Conservation (phyloP, 768 basidiomycete genomes). For the Amanita rubescens region DNA sequence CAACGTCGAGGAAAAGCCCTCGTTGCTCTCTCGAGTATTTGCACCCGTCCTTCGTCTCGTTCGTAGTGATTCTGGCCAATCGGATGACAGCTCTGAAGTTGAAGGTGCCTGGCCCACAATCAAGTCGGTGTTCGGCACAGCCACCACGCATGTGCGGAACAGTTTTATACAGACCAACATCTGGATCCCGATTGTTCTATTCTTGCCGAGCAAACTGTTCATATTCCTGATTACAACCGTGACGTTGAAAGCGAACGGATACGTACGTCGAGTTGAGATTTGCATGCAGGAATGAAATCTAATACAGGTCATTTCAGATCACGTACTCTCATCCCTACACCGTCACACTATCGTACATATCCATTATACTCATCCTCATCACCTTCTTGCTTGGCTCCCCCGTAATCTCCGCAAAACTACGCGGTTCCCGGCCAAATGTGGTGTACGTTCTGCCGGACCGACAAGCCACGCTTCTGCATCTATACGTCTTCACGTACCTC, state of each 20-base stretch:
- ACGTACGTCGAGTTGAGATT: conserved; percentile 35
- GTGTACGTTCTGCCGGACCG: conserved; percentile 16
- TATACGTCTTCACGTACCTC: conserved; percentile 53
- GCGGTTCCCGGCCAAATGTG: neutral
- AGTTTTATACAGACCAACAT: conserved; percentile 1
- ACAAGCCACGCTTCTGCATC: conserved; percentile 41
- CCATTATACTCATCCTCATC: conserved; percentile 42
- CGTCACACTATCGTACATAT: conserved; percentile 41
- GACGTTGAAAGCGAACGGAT: conserved; percentile 34
- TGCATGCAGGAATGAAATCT: conserved; percentile 34
- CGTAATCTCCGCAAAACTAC: conserved; percentile 20
- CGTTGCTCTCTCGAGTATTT: conserved; percentile 7
- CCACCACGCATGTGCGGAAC: neutral
- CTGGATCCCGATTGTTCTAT: conserved; percentile 4
- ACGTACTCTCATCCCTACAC: conserved; percentile 50
- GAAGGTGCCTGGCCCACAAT: no score
- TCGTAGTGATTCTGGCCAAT: neutral
- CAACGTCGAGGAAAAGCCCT: neutral
- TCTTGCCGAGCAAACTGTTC: neutral
- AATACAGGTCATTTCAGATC: conserved; percentile 34
- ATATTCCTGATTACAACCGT: neutral
- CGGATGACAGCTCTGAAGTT: neutral
- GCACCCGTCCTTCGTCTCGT: neutral
- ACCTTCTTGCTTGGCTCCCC: conserved; percentile 34
- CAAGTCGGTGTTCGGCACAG: neutral